Evolutionary conservation across 2,329 filamentous ascomycete species (phyloP).

Genomic region (Xylariaceae sp.): DNA sequence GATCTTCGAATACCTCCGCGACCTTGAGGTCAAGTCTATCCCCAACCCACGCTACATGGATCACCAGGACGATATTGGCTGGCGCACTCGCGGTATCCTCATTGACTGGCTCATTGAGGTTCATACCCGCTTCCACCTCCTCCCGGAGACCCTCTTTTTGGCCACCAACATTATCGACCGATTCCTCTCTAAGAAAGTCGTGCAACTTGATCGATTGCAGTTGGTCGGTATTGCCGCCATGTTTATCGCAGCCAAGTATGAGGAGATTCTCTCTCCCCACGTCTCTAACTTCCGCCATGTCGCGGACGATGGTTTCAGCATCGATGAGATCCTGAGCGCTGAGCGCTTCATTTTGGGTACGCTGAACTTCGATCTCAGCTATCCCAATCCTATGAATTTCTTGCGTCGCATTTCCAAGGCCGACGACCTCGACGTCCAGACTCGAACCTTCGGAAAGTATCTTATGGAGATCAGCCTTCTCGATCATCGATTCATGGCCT

Average conservation of each 20-base stretch:
- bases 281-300: conserved; percentile 97
- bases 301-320: conserved; percentile 91
- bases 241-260: conserved; percentile 99
- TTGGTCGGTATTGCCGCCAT: conserved; percentile 96
- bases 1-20: conserved; percentile 91
- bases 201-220: conserved; percentile 92
- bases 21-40: conserved; percentile 71
- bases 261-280: conserved; percentile 94
- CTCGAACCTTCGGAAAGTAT: conserved; percentile 94
- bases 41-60: conserved; percentile 95
- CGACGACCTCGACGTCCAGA: conserved; percentile 98
- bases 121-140: conserved; percentile 89
- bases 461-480: conserved; percentile 94
- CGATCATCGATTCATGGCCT: conserved; percentile 88
- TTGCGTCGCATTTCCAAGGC: conserved; percentile 97
- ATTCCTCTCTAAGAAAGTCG: conserved; percentile 91
- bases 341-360: conserved; percentile 89
- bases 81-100: conserved; percentile 97
- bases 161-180: conserved; percentile 98
- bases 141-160: conserved; percentile 94
- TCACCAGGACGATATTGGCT: conserved; percentile 89
- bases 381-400: conserved; percentile 99
- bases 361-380: conserved; percentile 94
- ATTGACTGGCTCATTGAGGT: conserved; percentile 99
- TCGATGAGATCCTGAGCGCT: conserved; percentile 93